Conservation (phyloP, 2,329 filamentous ascomycete species). For the Fusarium lateritium region DNA sequence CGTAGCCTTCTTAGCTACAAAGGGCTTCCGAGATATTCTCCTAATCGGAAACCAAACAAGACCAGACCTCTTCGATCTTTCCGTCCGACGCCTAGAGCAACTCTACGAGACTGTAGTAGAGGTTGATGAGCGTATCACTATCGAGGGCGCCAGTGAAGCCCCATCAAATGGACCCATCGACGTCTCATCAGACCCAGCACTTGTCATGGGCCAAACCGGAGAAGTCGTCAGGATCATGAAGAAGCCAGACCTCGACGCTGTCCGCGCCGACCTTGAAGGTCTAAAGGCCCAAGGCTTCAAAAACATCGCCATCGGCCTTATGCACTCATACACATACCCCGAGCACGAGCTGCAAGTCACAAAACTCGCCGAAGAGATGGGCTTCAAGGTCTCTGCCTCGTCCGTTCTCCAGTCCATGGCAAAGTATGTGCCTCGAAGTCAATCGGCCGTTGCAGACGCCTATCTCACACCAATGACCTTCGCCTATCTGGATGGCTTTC, state of each 20-base stretch:
- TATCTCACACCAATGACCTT: constrained; percentile 60
- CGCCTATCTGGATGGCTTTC: constrained; percentile 54
- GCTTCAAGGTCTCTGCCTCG: constrained; percentile 59
- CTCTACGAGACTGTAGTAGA: constrained; percentile 80
- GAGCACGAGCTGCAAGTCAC: constrained; percentile 65
- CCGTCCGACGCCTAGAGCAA: constrained; percentile 76
- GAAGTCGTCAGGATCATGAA: constrained; percentile 78
- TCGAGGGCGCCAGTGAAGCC: constrained; percentile 82
- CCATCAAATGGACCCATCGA: constrained; percentile 67
- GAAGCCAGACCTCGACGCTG: constrained; percentile 68
- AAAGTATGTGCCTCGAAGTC: constrained; percentile 61
- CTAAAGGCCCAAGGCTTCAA: constrained; percentile 73
- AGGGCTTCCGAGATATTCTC: constrained; percentile 80
- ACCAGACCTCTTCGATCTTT: constrained; percentile 81
- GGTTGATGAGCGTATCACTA: constrained; percentile 80
- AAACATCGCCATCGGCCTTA: constrained; percentile 71
- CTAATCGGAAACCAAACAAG: constrained; percentile 81
- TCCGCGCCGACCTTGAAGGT: constrained; percentile 69
- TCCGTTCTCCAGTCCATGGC: constrained; percentile 60
- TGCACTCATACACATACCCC: constrained; percentile 78
- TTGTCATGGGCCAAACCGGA: constrained; percentile 77
- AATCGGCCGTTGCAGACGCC: constrained; percentile 60
- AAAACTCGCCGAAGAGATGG: constrained; percentile 56
- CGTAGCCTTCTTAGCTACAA: constrained; percentile 79
- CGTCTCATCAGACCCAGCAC: constrained; percentile 61